Conservation (phyloP, 768 basidiomycete genomes). For the Udeniomyces megalosporus region DNA sequence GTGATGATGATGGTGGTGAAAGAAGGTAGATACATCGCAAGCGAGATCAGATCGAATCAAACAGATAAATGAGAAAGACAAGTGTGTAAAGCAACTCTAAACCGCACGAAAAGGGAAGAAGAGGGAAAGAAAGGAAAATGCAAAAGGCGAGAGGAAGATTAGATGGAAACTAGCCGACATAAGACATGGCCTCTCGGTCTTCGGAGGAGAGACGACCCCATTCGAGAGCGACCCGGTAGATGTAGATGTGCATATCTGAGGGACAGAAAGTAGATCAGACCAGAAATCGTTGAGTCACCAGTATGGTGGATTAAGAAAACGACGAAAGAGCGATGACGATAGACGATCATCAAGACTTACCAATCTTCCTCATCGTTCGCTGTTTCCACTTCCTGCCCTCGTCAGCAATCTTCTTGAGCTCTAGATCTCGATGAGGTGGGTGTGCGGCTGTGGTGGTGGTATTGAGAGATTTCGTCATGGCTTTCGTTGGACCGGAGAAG, state of each 20-base stretch:
- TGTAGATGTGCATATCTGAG: constrained; percentile 19
- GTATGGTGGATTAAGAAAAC: background rate
- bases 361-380: constrained; percentile 59
- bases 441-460: background rate
- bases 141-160: too few relatives aligned
- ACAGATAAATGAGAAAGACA: background rate
- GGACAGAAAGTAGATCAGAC: background rate
- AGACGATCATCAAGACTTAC: constrained; percentile 9
- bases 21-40: too few relatives aligned
- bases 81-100: too few relatives aligned
- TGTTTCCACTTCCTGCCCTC: constrained; percentile 90
- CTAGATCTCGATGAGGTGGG: constrained; percentile 37
- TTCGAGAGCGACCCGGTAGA: constrained; percentile 73
- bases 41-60: background rate
- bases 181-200: constrained; percentile 46
- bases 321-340: constrained; percentile 10
- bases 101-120: background rate
- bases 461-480: constrained; percentile 34
- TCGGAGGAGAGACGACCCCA: constrained; percentile 74
- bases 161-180: background rate
- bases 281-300: background rate
- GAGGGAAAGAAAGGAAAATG: background rate
- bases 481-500: constrained; percentile 66
- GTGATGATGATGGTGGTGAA: too few relatives aligned
- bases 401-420: constrained; percentile 63